Percentiles rank a stretch among this genome's conserved stretches.
Evolutionary conservation across 2,329 filamentous ascomycete genomes (phyloP).

Genomic region (Paecilomyces fulvus): DNA sequence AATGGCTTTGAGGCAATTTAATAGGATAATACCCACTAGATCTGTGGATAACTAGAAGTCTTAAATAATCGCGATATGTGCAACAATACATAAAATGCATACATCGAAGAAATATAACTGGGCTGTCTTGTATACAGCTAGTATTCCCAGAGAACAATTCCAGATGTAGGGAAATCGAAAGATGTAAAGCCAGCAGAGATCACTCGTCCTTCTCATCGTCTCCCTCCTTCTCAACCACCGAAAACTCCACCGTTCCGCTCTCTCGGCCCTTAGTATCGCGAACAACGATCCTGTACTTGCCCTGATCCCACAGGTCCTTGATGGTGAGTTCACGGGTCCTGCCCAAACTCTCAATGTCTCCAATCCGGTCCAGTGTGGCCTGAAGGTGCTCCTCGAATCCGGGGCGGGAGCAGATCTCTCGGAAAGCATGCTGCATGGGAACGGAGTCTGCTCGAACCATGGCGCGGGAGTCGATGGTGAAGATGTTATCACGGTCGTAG

Average conservation of each 20-base stretch:
- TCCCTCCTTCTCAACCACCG: slow-evolving; percentile 30
- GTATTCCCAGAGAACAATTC: neutral
- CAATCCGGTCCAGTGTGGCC: slow-evolving; percentile 73
- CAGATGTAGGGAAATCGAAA: neutral
- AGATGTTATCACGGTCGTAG: slow-evolving; percentile 90
- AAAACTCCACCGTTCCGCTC: slow-evolving; percentile 41
- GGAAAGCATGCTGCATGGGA: slow-evolving; percentile 90
- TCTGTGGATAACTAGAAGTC: too few species aligned
- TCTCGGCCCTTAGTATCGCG: slow-evolving; percentile 40
- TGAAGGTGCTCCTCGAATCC: slow-evolving; percentile 79
- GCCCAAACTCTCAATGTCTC: slow-evolving; percentile 87
- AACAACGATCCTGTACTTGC: slow-evolving; percentile 62
- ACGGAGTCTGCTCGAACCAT: slow-evolving; percentile 88
- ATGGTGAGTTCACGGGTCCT: slow-evolving; percentile 91
- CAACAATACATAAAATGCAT: too few species aligned
- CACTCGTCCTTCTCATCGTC: slow-evolving; percentile 21
- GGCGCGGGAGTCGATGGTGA: slow-evolving; percentile 81
- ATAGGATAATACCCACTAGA: too few species aligned
- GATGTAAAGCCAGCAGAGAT: neutral
- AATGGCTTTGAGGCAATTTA: too few species aligned
- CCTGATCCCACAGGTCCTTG: slow-evolving; percentile 82
- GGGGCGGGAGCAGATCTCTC: slow-evolving; percentile 65
- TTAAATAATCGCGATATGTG: too few species aligned
- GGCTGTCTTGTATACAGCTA: neutral
- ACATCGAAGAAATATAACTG: too few species aligned